These are phyloP conservation scores for Geotrichum klebahnii DNA, from an alignment of 1,139 yeast genomes.

Conservation along the genomic window DNA sequence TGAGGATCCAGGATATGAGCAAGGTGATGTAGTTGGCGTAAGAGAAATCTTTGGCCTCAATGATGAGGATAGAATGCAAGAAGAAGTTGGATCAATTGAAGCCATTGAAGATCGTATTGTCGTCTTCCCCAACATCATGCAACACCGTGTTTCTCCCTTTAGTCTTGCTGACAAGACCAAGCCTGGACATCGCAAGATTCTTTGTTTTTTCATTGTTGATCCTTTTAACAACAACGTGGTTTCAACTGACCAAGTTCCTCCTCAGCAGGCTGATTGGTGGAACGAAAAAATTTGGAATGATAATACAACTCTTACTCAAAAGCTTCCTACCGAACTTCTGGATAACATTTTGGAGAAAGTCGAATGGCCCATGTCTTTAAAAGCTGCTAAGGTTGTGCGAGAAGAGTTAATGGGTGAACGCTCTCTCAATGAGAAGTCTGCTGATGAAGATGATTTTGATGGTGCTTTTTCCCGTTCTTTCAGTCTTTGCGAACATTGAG, in stretches of 20 bases:
- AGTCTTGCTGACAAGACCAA: conserved; percentile 40
- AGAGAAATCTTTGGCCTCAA: conserved; percentile 32
- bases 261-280: conserved; percentile 45
- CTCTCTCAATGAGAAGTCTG: background rate
- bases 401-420: conserved; percentile 42
- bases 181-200: conserved; percentile 44
- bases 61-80: conserved; percentile 37
- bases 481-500: conserved; percentile 40
- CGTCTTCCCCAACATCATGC: conserved; percentile 44
- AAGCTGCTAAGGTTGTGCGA: conserved; percentile 37
- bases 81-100: conserved; percentile 35
- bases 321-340: conserved; percentile 26
- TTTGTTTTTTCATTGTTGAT: conserved; percentile 45
- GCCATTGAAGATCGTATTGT: conserved; percentile 38
- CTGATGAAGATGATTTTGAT: conserved; percentile 24
- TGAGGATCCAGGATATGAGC: conserved; percentile 42
- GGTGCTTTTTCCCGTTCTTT: conserved; percentile 31
- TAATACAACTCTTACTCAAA: background rate
- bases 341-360: conserved; percentile 21
- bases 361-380: conserved; percentile 34
- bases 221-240: conserved; percentile 40
- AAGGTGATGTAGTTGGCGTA: conserved; percentile 38
- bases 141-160: conserved; percentile 45
- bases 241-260: conserved; percentile 42
- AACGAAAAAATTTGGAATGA: background rate